Evolutionary conservation across 768 basidiomycete species (phyloP), one percentile per base, ranked within the genome.

Genomic region (Pholiota conissans): DNA sequence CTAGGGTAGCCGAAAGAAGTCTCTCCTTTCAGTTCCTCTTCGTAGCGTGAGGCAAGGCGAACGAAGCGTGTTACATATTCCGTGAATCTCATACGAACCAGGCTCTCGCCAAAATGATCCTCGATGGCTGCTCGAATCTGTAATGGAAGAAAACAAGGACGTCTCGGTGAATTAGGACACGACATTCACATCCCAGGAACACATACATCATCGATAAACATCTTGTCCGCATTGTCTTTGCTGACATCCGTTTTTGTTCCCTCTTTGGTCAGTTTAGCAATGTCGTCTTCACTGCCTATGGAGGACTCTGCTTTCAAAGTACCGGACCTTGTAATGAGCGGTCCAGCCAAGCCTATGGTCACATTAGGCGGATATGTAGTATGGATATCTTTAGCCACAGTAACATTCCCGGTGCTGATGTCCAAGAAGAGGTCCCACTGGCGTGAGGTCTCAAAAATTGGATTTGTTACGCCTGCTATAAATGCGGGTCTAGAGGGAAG

Each of bases 401-500:
- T 87, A 57, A 99, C 91, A 34, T 84, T 86, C 9, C 93, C 93
- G 0, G 86, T 84, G 48, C 92, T 89, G 60, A 98, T 86, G 68
- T 98, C 94, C 70, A 96, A 91, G 37, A 98, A 77, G 7, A 99
- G 76, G 71, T 99, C 97, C 97, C 97, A 99, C 11, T 84, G 81
- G 0, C 87, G 85, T 0, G 89, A 83, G 1, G 89, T 79, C 66
- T 96, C 93, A 72, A 98, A 98, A 46, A 98, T 94, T 2, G 95
- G 97, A 66, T 99, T 99, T 1, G 93, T 95, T 2, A 98, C 96
- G 1, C 97, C 97, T 9, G 95, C 97, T 52, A 99, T 95, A 68
- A 89, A 99, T 11, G 93, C 96, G 3, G 91, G 87, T 35, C 93
- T 94, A 61, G 35, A 62, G 35, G 32, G 4, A 50, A 61, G 8